These are phyloP conservation scores for Morella rubra DNA, from an alignment of 306 rosid genomes.

Conservation along the genomic window DNA sequence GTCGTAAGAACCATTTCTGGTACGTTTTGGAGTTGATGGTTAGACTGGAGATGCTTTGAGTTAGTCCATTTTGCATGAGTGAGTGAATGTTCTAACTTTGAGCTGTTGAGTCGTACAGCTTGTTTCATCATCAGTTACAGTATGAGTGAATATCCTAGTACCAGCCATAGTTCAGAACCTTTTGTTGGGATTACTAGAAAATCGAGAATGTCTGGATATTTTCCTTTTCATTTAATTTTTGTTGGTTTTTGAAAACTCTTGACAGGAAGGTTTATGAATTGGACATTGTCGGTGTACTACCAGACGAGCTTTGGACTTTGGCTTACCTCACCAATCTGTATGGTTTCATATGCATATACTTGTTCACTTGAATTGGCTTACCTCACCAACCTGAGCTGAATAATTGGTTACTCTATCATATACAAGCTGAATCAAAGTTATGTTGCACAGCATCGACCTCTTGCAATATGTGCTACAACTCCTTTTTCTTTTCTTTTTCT, in stretches of 20 bases:
- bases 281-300: constrained; percentile 54
- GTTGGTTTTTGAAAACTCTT: neutral
- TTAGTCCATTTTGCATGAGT: neutral
- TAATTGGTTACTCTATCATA: neutral
- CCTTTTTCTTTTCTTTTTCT: neutral
- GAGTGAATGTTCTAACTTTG: too few species aligned
- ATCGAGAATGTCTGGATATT: neutral
- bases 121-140: too few species aligned
- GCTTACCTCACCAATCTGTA: constrained; percentile 61
- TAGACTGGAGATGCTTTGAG: too few species aligned
- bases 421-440: neutral
- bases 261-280: constrained; percentile 57
- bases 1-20: too few species aligned
- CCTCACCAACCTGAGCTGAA: neutral
- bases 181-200: neutral
- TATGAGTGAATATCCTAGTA: neutral
- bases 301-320: constrained; percentile 73
- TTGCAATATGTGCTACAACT: neutral
- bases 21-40: too few species aligned
- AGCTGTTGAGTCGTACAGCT: too few species aligned
- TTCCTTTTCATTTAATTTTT: neutral
- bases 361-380: neutral
- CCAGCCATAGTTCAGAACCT: constrained; percentile 8
- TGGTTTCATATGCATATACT: neutral
- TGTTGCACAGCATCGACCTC: neutral